Conservation (phyloP, 169 alveolate species). For the Plasmodium malariae region DNA sequence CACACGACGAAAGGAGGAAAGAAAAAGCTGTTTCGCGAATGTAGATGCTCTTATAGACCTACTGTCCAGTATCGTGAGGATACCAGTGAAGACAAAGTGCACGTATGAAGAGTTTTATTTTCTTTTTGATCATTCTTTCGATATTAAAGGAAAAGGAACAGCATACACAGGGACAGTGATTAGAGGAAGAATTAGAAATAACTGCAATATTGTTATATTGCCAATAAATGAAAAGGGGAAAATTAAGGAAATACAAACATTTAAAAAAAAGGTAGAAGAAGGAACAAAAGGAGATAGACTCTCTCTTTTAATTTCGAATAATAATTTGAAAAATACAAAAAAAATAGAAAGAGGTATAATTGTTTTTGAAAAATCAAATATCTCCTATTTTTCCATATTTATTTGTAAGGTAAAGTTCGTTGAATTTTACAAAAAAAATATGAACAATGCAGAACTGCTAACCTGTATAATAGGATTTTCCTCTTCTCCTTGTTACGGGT, state of each 20-base stretch:
- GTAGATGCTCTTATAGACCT: slow-evolving; percentile 63
- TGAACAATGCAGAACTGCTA: slow-evolving; percentile 25
- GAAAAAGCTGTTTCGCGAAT: too few relatives aligned
- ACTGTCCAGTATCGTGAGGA: slow-evolving; percentile 66
- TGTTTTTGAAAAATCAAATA: slow-evolving; percentile 14
- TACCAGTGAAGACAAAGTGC: slow-evolving; percentile 78
- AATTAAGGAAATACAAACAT: slow-evolving; percentile 64
- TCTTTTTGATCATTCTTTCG: slow-evolving; percentile 92
- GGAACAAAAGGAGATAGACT: slow-evolving; percentile 47
- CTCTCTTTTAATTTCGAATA: slow-evolving; percentile 47
- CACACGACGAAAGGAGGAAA: too few relatives aligned
- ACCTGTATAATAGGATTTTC: slow-evolving; percentile 71
- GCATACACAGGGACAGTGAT: slow-evolving; percentile 92
- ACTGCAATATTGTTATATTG: background rate
- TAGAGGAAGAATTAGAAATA: slow-evolving; percentile 80
- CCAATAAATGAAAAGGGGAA: slow-evolving; percentile 49
- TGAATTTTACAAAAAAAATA: slow-evolving; percentile 32
- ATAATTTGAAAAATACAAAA: slow-evolving; percentile 1
- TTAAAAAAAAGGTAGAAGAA: slow-evolving; percentile 38
- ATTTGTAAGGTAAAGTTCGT: slow-evolving; percentile 43
- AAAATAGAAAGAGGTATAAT: slow-evolving; percentile 65
- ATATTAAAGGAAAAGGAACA: slow-evolving; percentile 91
- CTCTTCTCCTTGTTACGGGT: slow-evolving; percentile 57
- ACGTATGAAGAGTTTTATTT: slow-evolving; percentile 83
- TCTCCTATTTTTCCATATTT: slow-evolving; percentile 33